These are phyloP conservation scores for Phytopythium litorale DNA, from an alignment of 352 stramenopile species.

Conservation along the genomic window DNA sequence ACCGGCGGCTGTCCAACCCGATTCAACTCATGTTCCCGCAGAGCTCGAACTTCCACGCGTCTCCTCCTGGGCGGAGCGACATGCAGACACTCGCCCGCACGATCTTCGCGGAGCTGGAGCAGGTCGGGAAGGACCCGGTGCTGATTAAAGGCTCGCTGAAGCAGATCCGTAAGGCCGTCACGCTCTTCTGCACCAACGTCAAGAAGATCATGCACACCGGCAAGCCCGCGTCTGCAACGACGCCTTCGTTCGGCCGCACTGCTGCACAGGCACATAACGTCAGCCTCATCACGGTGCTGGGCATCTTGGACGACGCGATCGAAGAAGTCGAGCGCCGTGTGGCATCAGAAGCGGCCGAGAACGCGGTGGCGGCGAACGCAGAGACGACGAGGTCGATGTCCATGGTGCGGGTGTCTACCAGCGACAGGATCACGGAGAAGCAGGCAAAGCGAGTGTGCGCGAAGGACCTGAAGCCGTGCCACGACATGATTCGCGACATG, in stretches of 20 bases:
- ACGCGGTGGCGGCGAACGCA: not conserved
- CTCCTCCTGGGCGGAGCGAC: constrained; percentile 71
- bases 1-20: constrained; percentile 60
- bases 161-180: constrained; percentile 60
- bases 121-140: constrained; percentile 50
- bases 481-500: constrained; percentile 45
- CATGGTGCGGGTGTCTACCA: not conserved
- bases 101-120: constrained; percentile 68
- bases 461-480: constrained; percentile 40
- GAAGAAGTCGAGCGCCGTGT: constrained; percentile 51
- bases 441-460: constrained; percentile 33
- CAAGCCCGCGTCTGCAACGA: constrained; percentile 40
- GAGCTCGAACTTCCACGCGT: constrained; percentile 79
- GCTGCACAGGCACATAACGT: constrained; percentile 79
- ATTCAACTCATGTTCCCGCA: constrained; percentile 89
- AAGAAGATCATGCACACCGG: constrained; percentile 73
- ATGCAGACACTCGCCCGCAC: constrained; percentile 80
- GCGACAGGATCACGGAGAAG: constrained; percentile 22
- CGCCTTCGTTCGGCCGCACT: constrained; percentile 50
- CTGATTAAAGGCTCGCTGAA: constrained; percentile 52
- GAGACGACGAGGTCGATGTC: not conserved
- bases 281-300: constrained; percentile 58
- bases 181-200: constrained; percentile 65
- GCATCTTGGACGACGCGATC: constrained; percentile 59
- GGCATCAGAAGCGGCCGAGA: constrained; percentile 12